These are phyloP conservation scores for Hymenoscyphus salicellus DNA, from an alignment of 2,329 filamentous ascomycete genomes.

Conservation along the genomic window DNA sequence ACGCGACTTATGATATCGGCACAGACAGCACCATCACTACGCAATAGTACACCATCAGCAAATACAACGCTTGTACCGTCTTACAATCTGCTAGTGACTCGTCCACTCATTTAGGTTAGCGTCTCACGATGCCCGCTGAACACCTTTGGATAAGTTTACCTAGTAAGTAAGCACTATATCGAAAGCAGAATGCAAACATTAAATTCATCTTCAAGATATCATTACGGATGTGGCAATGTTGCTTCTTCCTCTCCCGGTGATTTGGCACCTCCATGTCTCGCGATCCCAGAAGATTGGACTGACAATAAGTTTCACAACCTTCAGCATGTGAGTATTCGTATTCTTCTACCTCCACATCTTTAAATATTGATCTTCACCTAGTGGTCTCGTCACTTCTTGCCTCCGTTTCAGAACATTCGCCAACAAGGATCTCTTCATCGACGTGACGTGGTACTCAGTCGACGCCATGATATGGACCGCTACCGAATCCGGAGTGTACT, in stretches of 20 bases:
- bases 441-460: constrained; percentile 11
- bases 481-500: constrained; percentile 15
- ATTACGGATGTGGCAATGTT: constrained; percentile 47
- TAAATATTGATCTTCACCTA: not conserved
- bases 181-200: not conserved
- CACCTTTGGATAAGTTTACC: constrained; percentile 3
- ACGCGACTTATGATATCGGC: constrained; percentile 12
- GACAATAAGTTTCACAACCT: constrained; percentile 44
- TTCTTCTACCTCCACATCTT: not conserved
- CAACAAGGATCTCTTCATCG: constrained; percentile 5
- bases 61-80: constrained; percentile 18
- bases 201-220: constrained; percentile 40
- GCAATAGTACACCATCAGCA: constrained; percentile 11
- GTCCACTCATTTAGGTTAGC: constrained; percentile 12
- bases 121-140: not conserved
- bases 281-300: constrained; percentile 43
- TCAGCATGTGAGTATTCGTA: constrained; percentile 40
- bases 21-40: constrained; percentile 7
- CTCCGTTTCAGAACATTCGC: constrained; percentile 14
- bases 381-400: constrained; percentile 13
- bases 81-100: constrained; percentile 21
- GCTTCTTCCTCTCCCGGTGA: constrained; percentile 42
- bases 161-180: not conserved
- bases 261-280: constrained; percentile 45
- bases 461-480: constrained; percentile 11